Percentiles rank a stretch among this genome's conserved stretches.
Conservation (phyloP, 2,329 filamentous ascomycete genomes). For the Penicillium olsonii region DNA sequence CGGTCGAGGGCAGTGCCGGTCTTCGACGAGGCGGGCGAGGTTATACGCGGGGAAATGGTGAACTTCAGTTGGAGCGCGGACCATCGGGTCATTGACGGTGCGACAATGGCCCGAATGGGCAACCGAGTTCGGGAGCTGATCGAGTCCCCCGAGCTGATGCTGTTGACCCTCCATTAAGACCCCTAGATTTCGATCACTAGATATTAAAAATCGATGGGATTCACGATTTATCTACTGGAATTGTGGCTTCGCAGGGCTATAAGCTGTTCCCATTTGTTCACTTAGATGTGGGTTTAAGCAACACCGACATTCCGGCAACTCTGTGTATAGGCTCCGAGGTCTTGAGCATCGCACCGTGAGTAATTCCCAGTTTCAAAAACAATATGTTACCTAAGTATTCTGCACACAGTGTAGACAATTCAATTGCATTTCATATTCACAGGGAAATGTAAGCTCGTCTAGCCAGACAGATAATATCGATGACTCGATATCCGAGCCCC, state of each 20-base stretch:
- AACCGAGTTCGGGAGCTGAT: conserved; percentile 76
- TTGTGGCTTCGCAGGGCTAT: too few species aligned
- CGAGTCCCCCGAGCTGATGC: conserved; percentile 84
- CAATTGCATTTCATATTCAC: background rate
- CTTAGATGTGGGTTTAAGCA: too few species aligned
- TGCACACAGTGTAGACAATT: background rate
- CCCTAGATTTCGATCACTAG: too few species aligned
- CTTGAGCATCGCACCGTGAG: too few species aligned
- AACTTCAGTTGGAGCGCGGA: conserved; percentile 97
- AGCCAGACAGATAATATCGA: background rate
- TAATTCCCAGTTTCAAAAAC: too few species aligned
- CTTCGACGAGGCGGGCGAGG: conserved; percentile 60
- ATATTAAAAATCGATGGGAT: too few species aligned
- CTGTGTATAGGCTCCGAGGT: too few species aligned
- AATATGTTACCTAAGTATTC: background rate
- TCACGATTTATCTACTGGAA: too few species aligned
- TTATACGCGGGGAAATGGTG: conserved; percentile 76
- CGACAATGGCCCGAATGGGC: conserved; percentile 88
- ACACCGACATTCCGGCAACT: too few species aligned
- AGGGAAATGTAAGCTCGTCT: background rate
- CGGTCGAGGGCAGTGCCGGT: conserved; percentile 77
- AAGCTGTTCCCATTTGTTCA: too few species aligned
- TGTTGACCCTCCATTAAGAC: conserved; percentile 71
- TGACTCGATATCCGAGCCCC: background rate
- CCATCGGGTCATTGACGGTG: conserved; percentile 90